phyloP scores from a whole-genome alignment of 2,329 filamentous ascomycete genomes.

The Trichoderma sp. region DNA sequence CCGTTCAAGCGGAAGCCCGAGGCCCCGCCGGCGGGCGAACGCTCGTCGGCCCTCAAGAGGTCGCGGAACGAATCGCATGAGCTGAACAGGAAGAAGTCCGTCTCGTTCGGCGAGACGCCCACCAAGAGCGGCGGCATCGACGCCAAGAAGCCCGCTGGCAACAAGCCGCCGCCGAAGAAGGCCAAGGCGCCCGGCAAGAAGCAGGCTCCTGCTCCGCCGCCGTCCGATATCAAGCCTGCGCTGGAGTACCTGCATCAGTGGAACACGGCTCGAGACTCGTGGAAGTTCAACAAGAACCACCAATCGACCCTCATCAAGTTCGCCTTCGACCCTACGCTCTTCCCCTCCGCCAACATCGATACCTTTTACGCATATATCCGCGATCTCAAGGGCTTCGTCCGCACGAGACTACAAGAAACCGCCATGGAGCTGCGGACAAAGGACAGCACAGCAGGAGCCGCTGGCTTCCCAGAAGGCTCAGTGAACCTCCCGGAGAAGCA shows the following conservation, averaged over 20 bases:
- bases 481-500: slow-evolving; percentile 53
- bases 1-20: slow-evolving; percentile 46
- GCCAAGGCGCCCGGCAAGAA: slow-evolving; percentile 46
- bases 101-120: slow-evolving; percentile 51
- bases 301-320: slow-evolving; percentile 85
- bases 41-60: slow-evolving; percentile 41
- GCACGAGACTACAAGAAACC: slow-evolving; percentile 67
- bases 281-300: slow-evolving; percentile 97
- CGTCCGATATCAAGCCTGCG: slow-evolving; percentile 60
- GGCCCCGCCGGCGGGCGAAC: slow-evolving; percentile 39
- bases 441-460: slow-evolving; percentile 54
- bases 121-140: slow-evolving; percentile 39
- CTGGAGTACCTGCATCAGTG: slow-evolving; percentile 78
- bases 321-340: slow-evolving; percentile 69
- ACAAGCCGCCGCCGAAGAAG: slow-evolving; percentile 40
- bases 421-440: slow-evolving; percentile 64
- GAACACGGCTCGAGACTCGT: slow-evolving; percentile 67
- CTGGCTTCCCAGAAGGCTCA: slow-evolving; percentile 54
- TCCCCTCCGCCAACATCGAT: slow-evolving; percentile 70
- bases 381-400: slow-evolving; percentile 74
- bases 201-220: slow-evolving; percentile 42
- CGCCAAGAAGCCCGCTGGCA: slow-evolving; percentile 35
- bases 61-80: slow-evolving; percentile 39
- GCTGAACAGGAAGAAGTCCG: slow-evolving; percentile 50
- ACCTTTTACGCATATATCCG: slow-evolving; percentile 76